Evolutionary conservation across 129 eudicot species (phyloP).

Genomic region (Flaveria linearis): DNA sequence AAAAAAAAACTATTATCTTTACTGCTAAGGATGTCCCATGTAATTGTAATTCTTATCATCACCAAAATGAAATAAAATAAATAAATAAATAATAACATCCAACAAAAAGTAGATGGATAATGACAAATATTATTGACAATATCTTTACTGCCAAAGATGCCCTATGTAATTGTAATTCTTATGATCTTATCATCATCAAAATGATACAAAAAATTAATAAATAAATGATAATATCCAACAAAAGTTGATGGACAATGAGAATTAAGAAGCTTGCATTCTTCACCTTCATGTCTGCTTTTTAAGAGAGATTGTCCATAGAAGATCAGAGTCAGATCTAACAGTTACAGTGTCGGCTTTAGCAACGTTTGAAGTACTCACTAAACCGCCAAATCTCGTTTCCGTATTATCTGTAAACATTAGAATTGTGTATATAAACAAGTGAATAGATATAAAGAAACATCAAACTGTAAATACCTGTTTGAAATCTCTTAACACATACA

Average conservation of each 20-base stretch:
- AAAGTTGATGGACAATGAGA: background rate
- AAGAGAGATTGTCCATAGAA: conserved; percentile 87
- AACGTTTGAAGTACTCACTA: conserved; percentile 84
- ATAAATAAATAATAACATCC: background rate
- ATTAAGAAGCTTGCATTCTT: conserved; percentile 5
- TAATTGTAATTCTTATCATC: background rate
- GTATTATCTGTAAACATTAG: conserved; percentile 56
- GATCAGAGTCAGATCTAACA: conserved; percentile 74
- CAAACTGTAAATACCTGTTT: background rate
- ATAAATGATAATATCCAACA: background rate
- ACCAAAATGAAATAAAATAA: background rate
- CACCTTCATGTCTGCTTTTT: conserved; percentile 44
- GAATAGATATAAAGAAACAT: background rate
- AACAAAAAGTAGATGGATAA: background rate
- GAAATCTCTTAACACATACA: background rate
- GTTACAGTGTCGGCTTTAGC: conserved; percentile 57
- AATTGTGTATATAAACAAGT: background rate
- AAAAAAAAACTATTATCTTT: too few relatives aligned
- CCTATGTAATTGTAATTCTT: background rate
- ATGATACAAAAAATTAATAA: background rate
- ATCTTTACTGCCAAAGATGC: too few relatives aligned
- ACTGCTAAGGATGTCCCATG: background rate
- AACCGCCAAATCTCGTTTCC: conserved; percentile 87
- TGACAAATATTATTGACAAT: too few relatives aligned
- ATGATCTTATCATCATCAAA: background rate